Base-by-base conservation (phyloP, 805 yeast genomes). In the Saturnispora quitensis region DNA sequence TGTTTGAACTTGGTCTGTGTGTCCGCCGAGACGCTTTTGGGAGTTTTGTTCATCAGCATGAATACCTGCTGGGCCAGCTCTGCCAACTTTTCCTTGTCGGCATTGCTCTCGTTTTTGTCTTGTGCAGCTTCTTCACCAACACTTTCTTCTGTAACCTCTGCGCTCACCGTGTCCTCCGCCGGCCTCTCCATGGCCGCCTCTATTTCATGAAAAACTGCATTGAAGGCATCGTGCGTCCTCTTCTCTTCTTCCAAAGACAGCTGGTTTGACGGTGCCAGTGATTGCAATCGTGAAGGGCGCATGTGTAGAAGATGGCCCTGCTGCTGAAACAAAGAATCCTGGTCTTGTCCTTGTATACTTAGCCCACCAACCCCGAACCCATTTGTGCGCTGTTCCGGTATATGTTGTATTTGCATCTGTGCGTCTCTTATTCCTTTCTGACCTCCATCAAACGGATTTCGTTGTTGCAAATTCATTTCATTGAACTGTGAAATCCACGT, bases 21-120 rank as follows among this genome's bases (percentile, higher is more conserved):
- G 13, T 61, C 60, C 4, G 53, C 51, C 13, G 73, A 64, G 1
- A 62, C 55, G 7, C 56, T 48, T 33, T 52, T 47, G 28, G 66
- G 60, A 7, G 67, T 57, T 27, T 61, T 59, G n/a, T 65, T 55
- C 76, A 73, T 73, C 5, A 70, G 60, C 38, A 60, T 56, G 28
- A 67, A 68, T 10, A 73, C 74, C 15, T 68, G 65, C 40, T 62
- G 58, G 1, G 75, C 75, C 12, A 71, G 62, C 36, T 63, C 62
- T 4, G 77, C 76, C 59, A 73, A 69, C 51, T 62, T 64, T 4
- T 62, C 58, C 47, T 68, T 67, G 25, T 64, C 68, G 8, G 9
- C 42, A 38, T 13, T 17, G 15, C 20, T 18, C 9, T 6, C 22
- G 12, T 18, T 25, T 18, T 38, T 12, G 3, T 8, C 22, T 17